A percentile compares a stretch with the other conserved stretches of the same genome.
Evolutionary conservation across 495 filamentous ascomycete genomes (phyloP).

Genomic region (Usnea hakonensis): DNA sequence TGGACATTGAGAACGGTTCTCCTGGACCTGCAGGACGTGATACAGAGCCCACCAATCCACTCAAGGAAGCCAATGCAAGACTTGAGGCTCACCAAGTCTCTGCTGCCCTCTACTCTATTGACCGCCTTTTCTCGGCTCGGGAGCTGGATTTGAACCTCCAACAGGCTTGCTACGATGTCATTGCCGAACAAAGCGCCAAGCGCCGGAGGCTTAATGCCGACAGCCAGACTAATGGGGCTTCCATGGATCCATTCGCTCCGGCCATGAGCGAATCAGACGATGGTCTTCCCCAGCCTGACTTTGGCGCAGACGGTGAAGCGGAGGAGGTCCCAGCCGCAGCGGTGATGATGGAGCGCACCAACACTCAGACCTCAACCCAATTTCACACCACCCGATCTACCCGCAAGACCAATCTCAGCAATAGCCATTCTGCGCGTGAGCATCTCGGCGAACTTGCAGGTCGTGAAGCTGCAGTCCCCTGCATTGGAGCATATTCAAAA

Average conservation of each 20-base stretch:
- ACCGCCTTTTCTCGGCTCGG: slow-evolving; percentile 90
- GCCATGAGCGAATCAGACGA: slow-evolving; percentile 42
- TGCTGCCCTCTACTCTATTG: slow-evolving; percentile 63
- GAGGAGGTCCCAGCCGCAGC: slow-evolving; percentile 42
- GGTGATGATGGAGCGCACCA: slow-evolving; percentile 61
- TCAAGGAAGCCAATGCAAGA: slow-evolving; percentile 26
- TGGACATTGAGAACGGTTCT: slow-evolving; percentile 61
- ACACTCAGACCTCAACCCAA: slow-evolving; percentile 39
- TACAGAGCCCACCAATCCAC: slow-evolving; percentile 20
- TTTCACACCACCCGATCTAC: slow-evolving; percentile 67
- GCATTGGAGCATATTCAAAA: slow-evolving; percentile 14
- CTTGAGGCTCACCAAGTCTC: slow-evolving; percentile 34
- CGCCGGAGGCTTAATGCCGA: slow-evolving; percentile 30
- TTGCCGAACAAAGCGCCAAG: slow-evolving; percentile 42
- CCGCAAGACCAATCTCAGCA: slow-evolving; percentile 33
- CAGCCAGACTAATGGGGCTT: slow-evolving; percentile 24
- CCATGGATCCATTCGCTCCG: slow-evolving; percentile 36
- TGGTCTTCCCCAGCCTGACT: slow-evolving; percentile 40
- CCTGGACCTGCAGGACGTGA: slow-evolving; percentile 49
- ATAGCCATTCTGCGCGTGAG: slow-evolving; percentile 6
- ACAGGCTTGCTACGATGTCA: slow-evolving; percentile 57
- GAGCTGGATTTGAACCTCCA: slow-evolving; percentile 74
- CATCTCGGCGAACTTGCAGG: slow-evolving; percentile 21
- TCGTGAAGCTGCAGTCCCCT: slow-evolving; percentile 14
- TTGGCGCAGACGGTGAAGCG: slow-evolving; percentile 35